phyloP scores from a whole-genome alignment of 2,329 filamentous ascomycete genomes.

The Aureobasidium lini region DNA sequence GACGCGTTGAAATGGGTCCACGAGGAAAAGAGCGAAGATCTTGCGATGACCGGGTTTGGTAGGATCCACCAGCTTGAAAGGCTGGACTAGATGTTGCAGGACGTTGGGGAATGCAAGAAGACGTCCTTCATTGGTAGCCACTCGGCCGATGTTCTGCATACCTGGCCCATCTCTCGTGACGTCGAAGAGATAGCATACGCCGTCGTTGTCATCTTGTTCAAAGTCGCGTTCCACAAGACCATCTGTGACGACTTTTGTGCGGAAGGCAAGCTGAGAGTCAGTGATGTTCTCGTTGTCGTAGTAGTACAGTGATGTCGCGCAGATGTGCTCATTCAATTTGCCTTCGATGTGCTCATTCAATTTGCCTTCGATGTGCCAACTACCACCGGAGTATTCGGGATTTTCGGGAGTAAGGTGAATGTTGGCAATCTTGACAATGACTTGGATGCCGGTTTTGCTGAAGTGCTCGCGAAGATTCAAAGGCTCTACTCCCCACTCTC shows the following conservation, averaged over 20 bases:
- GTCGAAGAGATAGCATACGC: constrained; percentile 26
- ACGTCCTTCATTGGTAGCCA: constrained; percentile 40
- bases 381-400: constrained; percentile 46
- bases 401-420: constrained; percentile 53
- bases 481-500: background rate
- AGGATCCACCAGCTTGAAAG: constrained; percentile 43
- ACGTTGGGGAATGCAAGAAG: constrained; percentile 49
- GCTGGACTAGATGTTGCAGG: constrained; percentile 43
- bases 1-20: constrained; percentile 47
- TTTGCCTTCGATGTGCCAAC: constrained; percentile 45
- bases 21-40: constrained; percentile 50
- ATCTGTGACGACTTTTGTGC: constrained; percentile 22
- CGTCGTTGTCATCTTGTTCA: background rate
- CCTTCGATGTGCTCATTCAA: constrained; percentile 52
- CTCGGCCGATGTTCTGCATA: constrained; percentile 34
- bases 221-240: constrained; percentile 21
- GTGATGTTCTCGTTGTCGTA: constrained; percentile 54
- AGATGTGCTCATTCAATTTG: constrained; percentile 54
- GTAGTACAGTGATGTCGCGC: constrained; percentile 56
- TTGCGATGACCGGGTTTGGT: constrained; percentile 48
- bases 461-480: constrained; percentile 27
- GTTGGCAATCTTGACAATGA: constrained; percentile 56
- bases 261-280: constrained; percentile 44
- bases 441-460: constrained; percentile 43
- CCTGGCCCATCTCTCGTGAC: constrained; percentile 27